phyloP scores from a whole-genome alignment of 164 flowering plant species.

The Buxus sempervirens region DNA sequence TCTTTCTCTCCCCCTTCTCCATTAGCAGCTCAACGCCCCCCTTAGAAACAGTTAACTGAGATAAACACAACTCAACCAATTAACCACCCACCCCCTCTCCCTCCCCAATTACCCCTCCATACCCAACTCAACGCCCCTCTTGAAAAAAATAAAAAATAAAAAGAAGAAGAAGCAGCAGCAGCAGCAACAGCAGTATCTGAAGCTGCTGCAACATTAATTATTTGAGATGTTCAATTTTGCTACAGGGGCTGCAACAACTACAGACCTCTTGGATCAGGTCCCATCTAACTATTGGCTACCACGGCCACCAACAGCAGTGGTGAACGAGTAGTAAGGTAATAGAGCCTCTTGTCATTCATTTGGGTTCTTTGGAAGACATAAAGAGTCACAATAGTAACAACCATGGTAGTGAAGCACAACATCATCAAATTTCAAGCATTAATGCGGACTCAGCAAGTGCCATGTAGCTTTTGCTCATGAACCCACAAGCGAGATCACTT shows the following conservation, averaged over 20 bases:
- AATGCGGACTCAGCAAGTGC: slow-evolving; percentile 73
- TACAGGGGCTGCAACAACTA: slow-evolving; percentile 25
- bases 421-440: slow-evolving; percentile 55
- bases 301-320: slow-evolving; percentile 17
- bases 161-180: slow-evolving; percentile 28
- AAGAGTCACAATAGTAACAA: slow-evolving; percentile 24
- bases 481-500: slow-evolving; percentile 66
- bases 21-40: no score
- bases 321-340: slow-evolving; percentile 39
- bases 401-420: slow-evolving; percentile 26
- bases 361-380: slow-evolving; percentile 35
- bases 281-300: slow-evolving; percentile 24
- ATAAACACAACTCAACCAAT: no score
- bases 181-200: slow-evolving; percentile 69
- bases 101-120: no score
- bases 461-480: slow-evolving; percentile 93
- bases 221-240: slow-evolving; percentile 93
- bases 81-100: no score
- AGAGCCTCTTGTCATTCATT: slow-evolving; percentile 27
- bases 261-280: slow-evolving; percentile 41
- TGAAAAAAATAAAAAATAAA: no score
- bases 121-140: no score
- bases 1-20: no score
- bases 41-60: no score
- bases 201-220: slow-evolving; percentile 67